Base-by-base conservation (phyloP, 2,329 filamentous ascomycete genomes). In the Xylariaceae sp. region DNA sequence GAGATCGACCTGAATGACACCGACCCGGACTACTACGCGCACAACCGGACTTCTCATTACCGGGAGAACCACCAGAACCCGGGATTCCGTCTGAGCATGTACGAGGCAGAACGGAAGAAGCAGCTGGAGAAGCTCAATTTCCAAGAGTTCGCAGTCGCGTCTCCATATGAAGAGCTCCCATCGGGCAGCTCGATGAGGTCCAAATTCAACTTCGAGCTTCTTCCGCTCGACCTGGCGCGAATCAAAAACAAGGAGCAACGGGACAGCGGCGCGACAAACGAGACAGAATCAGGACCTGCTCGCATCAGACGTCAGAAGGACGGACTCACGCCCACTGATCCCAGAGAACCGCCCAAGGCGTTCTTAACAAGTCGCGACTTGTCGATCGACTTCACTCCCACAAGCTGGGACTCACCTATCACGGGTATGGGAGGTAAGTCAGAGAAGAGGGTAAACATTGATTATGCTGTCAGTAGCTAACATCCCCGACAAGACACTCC, bases 201-300 rank as follows among this genome's bases (percentile, higher is more conserved):
- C 0, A 53, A 52, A 32, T 59, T 60, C 19, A 28, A 46, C 2
- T 59, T 58, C 21, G 50, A 50, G 28, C 50, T 60, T 13, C 16
- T 60, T 4, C 46, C 55, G 1, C 50, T 60, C 2, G 38, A 50
- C 3, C 36, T 50, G 9, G 56, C 56, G 4, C 54, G 50, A 29
- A 14, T 37, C 3, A 42, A 46, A 21, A 42, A 56, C n/a, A 57
- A 49, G 23, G 4, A 15, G n/a, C 47, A 55, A 38, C 47, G 57
- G 13, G 46, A 52, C 9, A 54, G 44, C 15, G 53, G 54, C 1
- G 43, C 50, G 14, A 51, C 41, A 1, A 50, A 57, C 7, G 53
- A 58, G 34, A 57, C 53, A 0, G 50, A 52, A 9, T 18, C 48
- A 3, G 24, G 46, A 1, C 16, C 13, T 9, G 36, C 27, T 15